phyloP scores from a whole-genome alignment of 1,139 yeast species.

The Torulaspora globosa region DNA sequence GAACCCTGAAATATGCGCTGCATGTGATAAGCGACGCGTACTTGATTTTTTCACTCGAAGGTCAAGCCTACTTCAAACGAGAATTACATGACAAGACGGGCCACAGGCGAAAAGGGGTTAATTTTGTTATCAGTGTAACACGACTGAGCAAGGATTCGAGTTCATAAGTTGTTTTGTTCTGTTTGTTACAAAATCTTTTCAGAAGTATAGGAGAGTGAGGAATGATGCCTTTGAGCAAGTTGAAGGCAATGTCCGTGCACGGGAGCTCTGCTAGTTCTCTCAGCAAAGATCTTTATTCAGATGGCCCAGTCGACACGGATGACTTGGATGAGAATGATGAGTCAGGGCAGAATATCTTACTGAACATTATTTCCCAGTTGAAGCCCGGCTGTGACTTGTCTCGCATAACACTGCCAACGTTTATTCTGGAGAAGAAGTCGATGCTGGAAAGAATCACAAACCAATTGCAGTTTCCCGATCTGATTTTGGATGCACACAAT shows the following conservation, averaged over 20 bases:
- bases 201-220: neutral
- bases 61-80: neutral
- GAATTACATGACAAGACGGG: neutral
- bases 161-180: neutral
- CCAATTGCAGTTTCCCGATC: conserved; percentile 75
- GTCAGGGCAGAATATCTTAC: conserved; percentile 78
- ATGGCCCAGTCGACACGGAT: conserved; percentile 40
- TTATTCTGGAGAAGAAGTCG: conserved; percentile 87
- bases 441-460: conserved; percentile 95
- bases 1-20: neutral
- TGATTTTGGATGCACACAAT: conserved; percentile 64
- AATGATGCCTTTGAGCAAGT: conserved; percentile 9
- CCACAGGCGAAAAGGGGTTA: neutral
- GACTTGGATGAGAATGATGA: conserved; percentile 90
- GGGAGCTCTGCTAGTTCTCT: conserved; percentile 11
- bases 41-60: conserved; percentile 1
- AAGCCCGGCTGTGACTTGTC: conserved; percentile 91
- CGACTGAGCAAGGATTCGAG: neutral
- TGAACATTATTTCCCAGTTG: conserved; percentile 84
- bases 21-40: conserved; percentile 2
- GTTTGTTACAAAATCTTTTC: too few relatives aligned
- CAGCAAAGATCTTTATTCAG: conserved; percentile 4
- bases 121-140: neutral
- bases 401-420: conserved; percentile 89
- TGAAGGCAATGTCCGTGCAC: conserved; percentile 10